Evolutionary conservation across 2,329 filamentous ascomycete genomes (phyloP).

Genomic region (Didymosphaeria variabile): DNA sequence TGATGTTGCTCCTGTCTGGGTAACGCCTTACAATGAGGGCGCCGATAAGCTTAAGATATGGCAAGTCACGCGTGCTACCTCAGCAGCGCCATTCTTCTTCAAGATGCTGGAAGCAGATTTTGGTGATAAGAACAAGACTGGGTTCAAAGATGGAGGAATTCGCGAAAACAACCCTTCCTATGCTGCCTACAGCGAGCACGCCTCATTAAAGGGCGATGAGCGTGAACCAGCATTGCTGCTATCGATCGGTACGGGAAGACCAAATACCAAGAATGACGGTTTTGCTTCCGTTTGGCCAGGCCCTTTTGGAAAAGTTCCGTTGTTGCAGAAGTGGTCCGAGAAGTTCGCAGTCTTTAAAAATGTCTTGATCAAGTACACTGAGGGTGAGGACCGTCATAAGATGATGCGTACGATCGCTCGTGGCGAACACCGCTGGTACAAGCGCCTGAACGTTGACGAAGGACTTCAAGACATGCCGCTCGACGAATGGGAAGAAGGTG

Average conservation of each 20-base stretch:
- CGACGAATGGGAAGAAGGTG: slow-evolving; percentile 57
- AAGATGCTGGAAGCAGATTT: slow-evolving; percentile 58
- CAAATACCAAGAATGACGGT: slow-evolving; percentile 55
- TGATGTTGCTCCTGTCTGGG: slow-evolving; percentile 54
- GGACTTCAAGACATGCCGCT: slow-evolving; percentile 57
- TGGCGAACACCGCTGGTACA: slow-evolving; percentile 61
- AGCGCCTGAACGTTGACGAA: slow-evolving; percentile 57
- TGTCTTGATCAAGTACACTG: slow-evolving; percentile 61
- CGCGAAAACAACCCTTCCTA: slow-evolving; percentile 61
- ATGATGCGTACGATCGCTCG: slow-evolving; percentile 57
- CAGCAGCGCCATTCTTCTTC: slow-evolving; percentile 63
- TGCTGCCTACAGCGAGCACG: slow-evolving; percentile 58
- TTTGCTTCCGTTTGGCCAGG: slow-evolving; percentile 58
- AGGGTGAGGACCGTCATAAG: slow-evolving; percentile 59
- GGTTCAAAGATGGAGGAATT: slow-evolving; percentile 62
- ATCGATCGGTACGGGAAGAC: slow-evolving; percentile 57
- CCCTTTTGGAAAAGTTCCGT: slow-evolving; percentile 52
- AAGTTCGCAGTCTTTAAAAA: slow-evolving; percentile 61
- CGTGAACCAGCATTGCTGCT: slow-evolving; percentile 56
- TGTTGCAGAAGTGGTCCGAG: slow-evolving; percentile 57
- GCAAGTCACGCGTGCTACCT: slow-evolving; percentile 62
- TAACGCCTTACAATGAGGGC: slow-evolving; percentile 59
- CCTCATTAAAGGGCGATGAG: slow-evolving; percentile 55
- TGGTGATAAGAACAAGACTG: slow-evolving; percentile 45
- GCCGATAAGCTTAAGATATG: slow-evolving; percentile 59